Conservation (phyloP, 768 basidiomycete species). For the Mycena vitilis region DNA sequence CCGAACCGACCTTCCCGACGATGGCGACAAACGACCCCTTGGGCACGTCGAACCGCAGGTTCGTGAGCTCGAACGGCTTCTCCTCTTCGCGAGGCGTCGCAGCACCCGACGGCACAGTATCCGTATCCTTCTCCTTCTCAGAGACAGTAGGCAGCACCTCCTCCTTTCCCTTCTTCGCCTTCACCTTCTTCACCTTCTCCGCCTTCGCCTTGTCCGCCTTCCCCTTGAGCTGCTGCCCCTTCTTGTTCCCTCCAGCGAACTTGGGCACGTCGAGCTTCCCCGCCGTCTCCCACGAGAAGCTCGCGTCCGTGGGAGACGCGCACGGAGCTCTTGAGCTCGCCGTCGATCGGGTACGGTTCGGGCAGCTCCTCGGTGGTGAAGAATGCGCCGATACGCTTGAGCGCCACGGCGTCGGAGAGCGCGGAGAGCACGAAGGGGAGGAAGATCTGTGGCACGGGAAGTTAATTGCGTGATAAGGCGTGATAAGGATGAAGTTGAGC, state of each 20-base stretch:
- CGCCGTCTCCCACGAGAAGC: conserved; percentile 64
- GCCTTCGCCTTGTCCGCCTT: conserved; percentile 19
- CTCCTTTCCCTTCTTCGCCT: no score
- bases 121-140: conserved; percentile 18
- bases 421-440: conserved; percentile 65
- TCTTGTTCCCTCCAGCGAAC: conserved; percentile 6
- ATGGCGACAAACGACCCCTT: conserved; percentile 75
- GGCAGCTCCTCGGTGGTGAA: conserved; percentile 66
- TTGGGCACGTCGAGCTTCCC: conserved; percentile 36
- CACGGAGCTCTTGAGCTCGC: conserved; percentile 51
- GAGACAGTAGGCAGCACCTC: conserved; percentile 39
- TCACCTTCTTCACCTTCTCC: conserved; percentile 25
- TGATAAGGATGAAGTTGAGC: conserved; percentile 25
- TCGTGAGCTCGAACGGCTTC: conserved; percentile 62
- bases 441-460: no score
- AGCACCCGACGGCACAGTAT: conserved; percentile 23
- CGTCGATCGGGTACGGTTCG: conserved; percentile 59
- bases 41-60: conserved; percentile 58
- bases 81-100: conserved; percentile 48
- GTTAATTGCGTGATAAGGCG: no score
- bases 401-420: conserved; percentile 62
- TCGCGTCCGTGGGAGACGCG: conserved; percentile 60
- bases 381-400: conserved; percentile 60
- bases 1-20: conserved; percentile 81
- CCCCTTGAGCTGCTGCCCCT: no score